Conservation (phyloP, 148 eudicot genomes). For the Vaccinium corymbosum region DNA sequence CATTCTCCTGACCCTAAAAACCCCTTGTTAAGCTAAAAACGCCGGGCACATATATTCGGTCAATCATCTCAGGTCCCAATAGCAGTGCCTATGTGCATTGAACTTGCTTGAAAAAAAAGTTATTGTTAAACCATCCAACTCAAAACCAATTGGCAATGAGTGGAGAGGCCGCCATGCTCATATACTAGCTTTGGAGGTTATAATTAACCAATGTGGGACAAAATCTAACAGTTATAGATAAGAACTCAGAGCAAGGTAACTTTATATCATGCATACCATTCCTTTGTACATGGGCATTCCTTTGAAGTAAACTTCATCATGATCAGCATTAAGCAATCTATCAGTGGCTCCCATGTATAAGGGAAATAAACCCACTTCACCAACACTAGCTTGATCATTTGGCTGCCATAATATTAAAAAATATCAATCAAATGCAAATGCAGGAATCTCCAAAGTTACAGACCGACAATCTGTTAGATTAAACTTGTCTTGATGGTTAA, state of each 20-base stretch:
- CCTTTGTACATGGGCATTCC: constrained; percentile 94
- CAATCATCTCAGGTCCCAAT: background rate
- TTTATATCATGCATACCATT: constrained; percentile 47
- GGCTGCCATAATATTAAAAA: constrained; percentile 42
- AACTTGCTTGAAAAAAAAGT: background rate
- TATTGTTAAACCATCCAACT: too few species aligned
- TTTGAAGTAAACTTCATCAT: constrained; percentile 76
- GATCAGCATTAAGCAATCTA: constrained; percentile 86
- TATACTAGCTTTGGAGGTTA: too few species aligned
- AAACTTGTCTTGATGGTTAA: background rate
- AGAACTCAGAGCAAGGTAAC: background rate
- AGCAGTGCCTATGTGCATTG: background rate
- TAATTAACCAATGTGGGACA: too few species aligned
- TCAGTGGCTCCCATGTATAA: constrained; percentile 72
- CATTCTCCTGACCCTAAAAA: background rate
- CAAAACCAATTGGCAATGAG: too few species aligned
- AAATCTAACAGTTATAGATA: background rate
- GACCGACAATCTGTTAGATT: background rate
- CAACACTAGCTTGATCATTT: constrained; percentile 74
- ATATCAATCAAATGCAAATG: constrained; percentile 6
- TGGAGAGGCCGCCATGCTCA: too few species aligned
- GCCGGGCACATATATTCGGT: background rate
- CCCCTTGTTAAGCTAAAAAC: background rate
- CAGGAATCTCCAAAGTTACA: background rate
- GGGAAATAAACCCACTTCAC: constrained; percentile 80